Percentiles rank a stretch among this genome's conserved stretches.
Conservation (phyloP, 2,329 filamentous ascomycete genomes). For the Aspergillus fumigatiaffinis region DNA sequence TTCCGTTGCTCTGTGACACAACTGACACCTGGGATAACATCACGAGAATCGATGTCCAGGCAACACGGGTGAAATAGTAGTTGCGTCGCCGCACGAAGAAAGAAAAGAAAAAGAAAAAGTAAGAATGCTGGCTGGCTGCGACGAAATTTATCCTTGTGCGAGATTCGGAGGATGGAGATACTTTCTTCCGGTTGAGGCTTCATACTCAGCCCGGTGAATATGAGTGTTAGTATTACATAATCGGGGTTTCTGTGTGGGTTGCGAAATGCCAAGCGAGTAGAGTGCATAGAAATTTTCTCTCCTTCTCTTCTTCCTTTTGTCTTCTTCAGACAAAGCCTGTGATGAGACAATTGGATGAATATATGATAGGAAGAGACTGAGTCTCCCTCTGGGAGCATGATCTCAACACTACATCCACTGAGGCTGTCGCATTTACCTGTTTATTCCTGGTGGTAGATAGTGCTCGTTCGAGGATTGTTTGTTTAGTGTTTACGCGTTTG, state of each 20-base stretch:
- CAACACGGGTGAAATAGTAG: conserved; percentile 72
- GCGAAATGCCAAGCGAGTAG: conserved; percentile 1
- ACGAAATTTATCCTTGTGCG: conserved; percentile 21
- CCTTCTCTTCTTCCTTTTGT: conserved; percentile 16
- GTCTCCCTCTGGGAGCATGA: conserved; percentile 34
- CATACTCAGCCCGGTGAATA: too few species aligned
- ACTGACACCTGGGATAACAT: conserved; percentile 67
- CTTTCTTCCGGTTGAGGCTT: conserved; percentile 17
- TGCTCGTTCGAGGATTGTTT: neutral
- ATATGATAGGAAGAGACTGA: conserved; percentile 50
- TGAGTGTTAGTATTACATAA: conserved; percentile 9
- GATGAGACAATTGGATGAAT: conserved; percentile 40
- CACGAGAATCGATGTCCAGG: conserved; percentile 59
- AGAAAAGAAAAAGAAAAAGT: conserved; percentile 50
- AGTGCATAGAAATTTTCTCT: conserved; percentile 2
- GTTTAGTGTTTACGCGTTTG: neutral
- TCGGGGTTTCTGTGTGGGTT: neutral
- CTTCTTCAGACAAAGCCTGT: conserved; percentile 29
- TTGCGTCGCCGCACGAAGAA: conserved; percentile 79
- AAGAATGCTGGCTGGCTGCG: conserved; percentile 8
- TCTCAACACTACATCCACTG: conserved; percentile 41
- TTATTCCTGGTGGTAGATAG: conserved; percentile 4
- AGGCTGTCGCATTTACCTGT: conserved; percentile 25
- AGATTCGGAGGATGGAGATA: conserved; percentile 12
- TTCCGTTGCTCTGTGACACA: conserved; percentile 74